These are phyloP conservation scores for Talaromyces sp. DNA, from an alignment of 2,329 filamentous ascomycete genomes.

Conservation along the genomic window DNA sequence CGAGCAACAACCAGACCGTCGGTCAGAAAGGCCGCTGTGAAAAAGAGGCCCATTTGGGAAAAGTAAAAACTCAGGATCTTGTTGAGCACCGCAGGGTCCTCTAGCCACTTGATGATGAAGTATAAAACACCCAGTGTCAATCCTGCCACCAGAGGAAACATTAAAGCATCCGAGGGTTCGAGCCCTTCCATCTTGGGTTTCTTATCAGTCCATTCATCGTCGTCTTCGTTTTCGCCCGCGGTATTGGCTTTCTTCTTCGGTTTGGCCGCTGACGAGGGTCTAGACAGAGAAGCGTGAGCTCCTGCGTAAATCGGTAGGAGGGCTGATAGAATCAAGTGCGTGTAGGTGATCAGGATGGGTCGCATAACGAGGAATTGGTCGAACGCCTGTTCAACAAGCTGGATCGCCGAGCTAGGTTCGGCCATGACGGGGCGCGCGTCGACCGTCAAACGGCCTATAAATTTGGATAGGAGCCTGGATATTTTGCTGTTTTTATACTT, in stretches of 20 bases:
- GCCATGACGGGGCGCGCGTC: slow-evolving; percentile 21
- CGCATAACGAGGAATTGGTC: slow-evolving; percentile 38
- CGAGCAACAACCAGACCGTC: slow-evolving; percentile 62
- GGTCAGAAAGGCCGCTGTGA: slow-evolving; percentile 67
- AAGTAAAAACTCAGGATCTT: slow-evolving; percentile 81
- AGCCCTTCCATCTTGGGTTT: slow-evolving; percentile 62
- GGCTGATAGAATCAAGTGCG: slow-evolving; percentile 62
- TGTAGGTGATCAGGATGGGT: slow-evolving; percentile 51
- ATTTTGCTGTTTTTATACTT: neutral
- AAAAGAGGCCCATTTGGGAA: slow-evolving; percentile 71
- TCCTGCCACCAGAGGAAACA: slow-evolving; percentile 77
- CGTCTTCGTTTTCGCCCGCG: slow-evolving; percentile 16
- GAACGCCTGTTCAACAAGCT: slow-evolving; percentile 32
- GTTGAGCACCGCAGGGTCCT: slow-evolving; percentile 76
- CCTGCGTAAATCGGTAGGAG: slow-evolving; percentile 79
- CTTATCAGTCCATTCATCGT: slow-evolving; percentile 51
- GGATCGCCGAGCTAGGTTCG: slow-evolving; percentile 30
- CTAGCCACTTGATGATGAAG: slow-evolving; percentile 80
- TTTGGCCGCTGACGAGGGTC: slow-evolving; percentile 72
- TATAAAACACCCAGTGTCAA: slow-evolving; percentile 70
- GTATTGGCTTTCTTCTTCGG: slow-evolving; percentile 40
- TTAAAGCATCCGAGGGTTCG: slow-evolving; percentile 70
- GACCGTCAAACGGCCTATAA: neutral
- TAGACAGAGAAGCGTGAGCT: slow-evolving; percentile 76
- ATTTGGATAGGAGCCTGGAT: neutral